phyloP scores from a whole-genome alignment of 768 basidiomycete species.

The Steccherinum ochraceum region DNA sequence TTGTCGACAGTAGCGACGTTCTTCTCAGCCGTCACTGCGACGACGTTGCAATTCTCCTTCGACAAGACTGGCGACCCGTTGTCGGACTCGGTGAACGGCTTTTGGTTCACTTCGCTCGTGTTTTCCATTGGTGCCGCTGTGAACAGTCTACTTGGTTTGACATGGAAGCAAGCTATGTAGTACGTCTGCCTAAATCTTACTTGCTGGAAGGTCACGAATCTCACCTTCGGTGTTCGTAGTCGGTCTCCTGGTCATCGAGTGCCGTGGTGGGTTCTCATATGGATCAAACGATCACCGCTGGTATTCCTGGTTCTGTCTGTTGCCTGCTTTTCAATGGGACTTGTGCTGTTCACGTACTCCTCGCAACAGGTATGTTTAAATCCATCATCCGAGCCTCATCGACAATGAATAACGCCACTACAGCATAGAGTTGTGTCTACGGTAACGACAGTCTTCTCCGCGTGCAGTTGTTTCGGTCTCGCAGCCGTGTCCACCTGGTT shows the following conservation, averaged over 20 bases:
- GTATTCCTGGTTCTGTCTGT: constrained; percentile 82
- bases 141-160: constrained; percentile 68
- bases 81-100: constrained; percentile 55
- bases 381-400: constrained; percentile 34
- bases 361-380: constrained; percentile 37
- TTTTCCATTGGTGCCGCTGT: constrained; percentile 76
- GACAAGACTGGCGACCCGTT: constrained; percentile 30
- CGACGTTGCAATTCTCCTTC: constrained; percentile 65
- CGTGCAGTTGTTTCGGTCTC: constrained; percentile 66
- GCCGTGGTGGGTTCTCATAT: constrained; percentile 80
- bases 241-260: constrained; percentile 72
- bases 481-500: constrained; percentile 71
- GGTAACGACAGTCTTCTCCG: constrained; percentile 71
- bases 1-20: constrained; percentile 74
- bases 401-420: not conserved
- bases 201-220: no score
- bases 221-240: no score
- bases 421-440: constrained; percentile 59
- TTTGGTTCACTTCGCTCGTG: constrained; percentile 72
- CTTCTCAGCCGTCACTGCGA: constrained; percentile 71
- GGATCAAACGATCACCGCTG: constrained; percentile 81
- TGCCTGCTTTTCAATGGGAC: constrained; percentile 73
- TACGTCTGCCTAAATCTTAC: constrained; percentile 29
- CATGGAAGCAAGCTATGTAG: constrained; percentile 84
- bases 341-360: constrained; percentile 73